Evolutionary conservation across 225 moss, liverwort and hornwort genomes (phyloP).

Genomic region (Physcomitrium patens): DNA sequence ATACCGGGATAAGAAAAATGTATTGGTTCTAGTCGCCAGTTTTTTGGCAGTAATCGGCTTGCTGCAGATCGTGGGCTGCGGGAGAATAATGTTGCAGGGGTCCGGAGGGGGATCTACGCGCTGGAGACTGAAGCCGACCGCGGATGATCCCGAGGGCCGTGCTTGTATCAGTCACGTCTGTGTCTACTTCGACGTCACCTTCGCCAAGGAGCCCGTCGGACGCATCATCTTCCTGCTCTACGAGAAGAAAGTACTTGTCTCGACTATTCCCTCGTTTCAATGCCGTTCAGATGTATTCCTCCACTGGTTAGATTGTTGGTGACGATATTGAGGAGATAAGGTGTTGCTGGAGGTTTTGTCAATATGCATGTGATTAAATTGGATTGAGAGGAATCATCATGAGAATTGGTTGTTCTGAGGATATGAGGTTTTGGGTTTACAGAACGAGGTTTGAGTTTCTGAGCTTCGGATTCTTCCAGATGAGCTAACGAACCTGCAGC

Average conservation of each 20-base stretch:
- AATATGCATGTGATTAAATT: background rate
- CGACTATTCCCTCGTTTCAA: background rate
- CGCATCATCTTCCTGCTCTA: conserved; percentile 78
- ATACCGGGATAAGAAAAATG: conserved; percentile 63
- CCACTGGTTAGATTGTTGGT: background rate
- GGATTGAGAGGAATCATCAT: background rate
- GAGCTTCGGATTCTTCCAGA: no score
- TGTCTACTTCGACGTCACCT: conserved; percentile 70
- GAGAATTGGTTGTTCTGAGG: background rate
- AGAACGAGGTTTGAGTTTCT: background rate
- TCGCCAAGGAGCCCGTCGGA: conserved; percentile 49
- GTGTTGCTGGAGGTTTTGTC: background rate
- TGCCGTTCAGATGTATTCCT: no score
- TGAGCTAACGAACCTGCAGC: background rate
- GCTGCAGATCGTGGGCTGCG: conserved; percentile 60
- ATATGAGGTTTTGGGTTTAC: conserved; percentile 13
- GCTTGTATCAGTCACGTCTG: conserved; percentile 64
- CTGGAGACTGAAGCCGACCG: conserved; percentile 12
- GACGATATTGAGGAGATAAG: background rate
- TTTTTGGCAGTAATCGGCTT: conserved; percentile 57
- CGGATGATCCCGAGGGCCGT: conserved; percentile 38
- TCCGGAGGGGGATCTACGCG: background rate
- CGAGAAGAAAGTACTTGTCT: conserved; percentile 50
- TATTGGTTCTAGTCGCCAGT: conserved; percentile 45
- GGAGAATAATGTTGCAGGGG: conserved; percentile 26